phyloP scores from a whole-genome alignment of 495 filamentous ascomycete genomes.

The Aspergillus coremiiformis region DNA sequence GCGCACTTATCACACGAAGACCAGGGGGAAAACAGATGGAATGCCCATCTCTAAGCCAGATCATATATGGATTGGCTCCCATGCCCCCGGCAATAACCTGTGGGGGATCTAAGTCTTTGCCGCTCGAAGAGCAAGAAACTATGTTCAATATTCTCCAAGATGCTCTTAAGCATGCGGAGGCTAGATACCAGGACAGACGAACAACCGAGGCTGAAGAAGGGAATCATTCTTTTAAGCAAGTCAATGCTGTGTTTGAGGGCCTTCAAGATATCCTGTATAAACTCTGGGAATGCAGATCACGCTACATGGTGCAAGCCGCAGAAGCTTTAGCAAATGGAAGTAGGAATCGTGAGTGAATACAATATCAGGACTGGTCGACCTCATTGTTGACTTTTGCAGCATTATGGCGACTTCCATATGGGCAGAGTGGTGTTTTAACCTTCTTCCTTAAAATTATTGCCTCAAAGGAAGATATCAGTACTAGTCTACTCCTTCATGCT shows the following conservation, averaged over 20 bases:
- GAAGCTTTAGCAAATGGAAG: constrained; percentile 59
- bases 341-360: constrained; percentile 51
- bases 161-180: constrained; percentile 18
- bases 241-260: constrained; percentile 20
- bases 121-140: constrained; percentile 19
- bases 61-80: not conserved
- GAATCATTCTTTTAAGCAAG: constrained; percentile 23
- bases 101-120: not conserved
- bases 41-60: not conserved
- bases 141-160: constrained; percentile 24
- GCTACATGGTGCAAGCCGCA: constrained; percentile 42
- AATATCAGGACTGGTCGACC: not conserved
- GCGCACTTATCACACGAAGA: not conserved
- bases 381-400: constrained; percentile 31
- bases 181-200: constrained; percentile 10
- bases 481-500: constrained; percentile 42
- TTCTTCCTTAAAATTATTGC: constrained; percentile 56
- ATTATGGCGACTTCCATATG: constrained; percentile 56
- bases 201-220: constrained; percentile 17
- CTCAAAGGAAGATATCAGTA: constrained; percentile 25
- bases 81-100: not conserved
- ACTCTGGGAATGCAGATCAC: constrained; percentile 32
- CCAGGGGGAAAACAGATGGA: not conserved
- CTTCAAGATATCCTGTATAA: constrained; percentile 24
- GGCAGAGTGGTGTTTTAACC: constrained; percentile 58